These are phyloP conservation scores for Kuraishia molischiana DNA, from an alignment of 805 yeast species.

Conservation along the genomic window DNA sequence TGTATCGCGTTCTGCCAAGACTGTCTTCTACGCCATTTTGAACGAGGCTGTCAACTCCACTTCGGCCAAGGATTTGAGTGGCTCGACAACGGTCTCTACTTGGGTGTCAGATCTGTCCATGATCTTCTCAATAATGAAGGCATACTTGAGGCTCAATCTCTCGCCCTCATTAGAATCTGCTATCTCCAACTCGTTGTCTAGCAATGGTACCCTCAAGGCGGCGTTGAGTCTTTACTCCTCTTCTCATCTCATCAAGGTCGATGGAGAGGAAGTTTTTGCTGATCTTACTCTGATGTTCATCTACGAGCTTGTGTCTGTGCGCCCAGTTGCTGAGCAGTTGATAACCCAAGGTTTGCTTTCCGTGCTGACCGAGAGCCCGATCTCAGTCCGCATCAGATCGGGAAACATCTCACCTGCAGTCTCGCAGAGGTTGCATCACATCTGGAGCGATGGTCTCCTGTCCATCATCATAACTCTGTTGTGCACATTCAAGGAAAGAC, in stretches of 20 bases:
- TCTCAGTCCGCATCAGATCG: conserved; percentile 54
- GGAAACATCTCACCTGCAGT: conserved; percentile 49
- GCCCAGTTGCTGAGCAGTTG: conserved; percentile 56
- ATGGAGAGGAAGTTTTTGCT: conserved; percentile 55
- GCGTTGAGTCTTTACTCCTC: conserved; percentile 58
- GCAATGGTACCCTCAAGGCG: conserved; percentile 51
- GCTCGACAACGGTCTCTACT: conserved; percentile 27
- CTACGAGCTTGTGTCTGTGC: conserved; percentile 54
- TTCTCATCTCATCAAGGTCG: conserved; percentile 50
- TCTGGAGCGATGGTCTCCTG: conserved; percentile 84
- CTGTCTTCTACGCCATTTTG: not conserved
- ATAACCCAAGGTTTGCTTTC: conserved; percentile 56
- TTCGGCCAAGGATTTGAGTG: conserved; percentile 24
- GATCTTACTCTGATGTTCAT: conserved; percentile 61
- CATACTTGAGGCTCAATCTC: conserved; percentile 39
- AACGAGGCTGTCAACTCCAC: conserved; percentile 8
- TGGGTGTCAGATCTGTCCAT: conserved; percentile 57
- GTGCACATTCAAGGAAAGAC: conserved; percentile 50
- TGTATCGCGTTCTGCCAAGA: conserved; percentile 15
- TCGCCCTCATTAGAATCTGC: conserved; percentile 36
- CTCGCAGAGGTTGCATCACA: conserved; percentile 50
- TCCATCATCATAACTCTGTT: conserved; percentile 55
- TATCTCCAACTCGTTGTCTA: conserved; percentile 42
- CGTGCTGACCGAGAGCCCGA: conserved; percentile 63
- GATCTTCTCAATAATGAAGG: conserved; percentile 54